These are phyloP conservation scores for Cucumis melo DNA, from an alignment of 306 rosid genomes.

Conservation along the genomic window DNA sequence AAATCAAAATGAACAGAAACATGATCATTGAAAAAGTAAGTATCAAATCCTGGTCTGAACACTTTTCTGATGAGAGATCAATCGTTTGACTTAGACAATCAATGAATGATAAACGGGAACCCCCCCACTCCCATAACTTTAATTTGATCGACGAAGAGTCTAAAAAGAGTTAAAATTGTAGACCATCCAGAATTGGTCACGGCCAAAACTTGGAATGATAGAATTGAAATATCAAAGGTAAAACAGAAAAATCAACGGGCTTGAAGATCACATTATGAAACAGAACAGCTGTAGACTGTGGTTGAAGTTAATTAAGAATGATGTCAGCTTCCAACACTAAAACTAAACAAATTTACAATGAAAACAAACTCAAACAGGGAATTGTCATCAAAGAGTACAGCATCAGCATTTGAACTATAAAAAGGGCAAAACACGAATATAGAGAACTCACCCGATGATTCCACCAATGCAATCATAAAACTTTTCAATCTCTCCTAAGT, in stretches of 20 bases:
- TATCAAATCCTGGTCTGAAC: background rate
- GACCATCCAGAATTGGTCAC: background rate
- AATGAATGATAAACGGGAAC: background rate
- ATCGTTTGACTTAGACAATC: background rate
- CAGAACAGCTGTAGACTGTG: background rate
- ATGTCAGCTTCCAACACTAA: background rate
- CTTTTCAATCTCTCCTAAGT: conserved; percentile 49
- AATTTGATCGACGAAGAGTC: background rate
- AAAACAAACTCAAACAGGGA: background rate
- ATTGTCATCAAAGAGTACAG: background rate
- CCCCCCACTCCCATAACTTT: background rate
- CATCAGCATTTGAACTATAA: background rate
- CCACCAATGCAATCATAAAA: conserved; percentile 97
- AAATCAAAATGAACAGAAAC: background rate
- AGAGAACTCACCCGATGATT: conserved; percentile 63
- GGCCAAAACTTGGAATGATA: background rate
- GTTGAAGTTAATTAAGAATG: background rate
- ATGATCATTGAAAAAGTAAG: background rate
- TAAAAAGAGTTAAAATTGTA: background rate
- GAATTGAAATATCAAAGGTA: background rate
- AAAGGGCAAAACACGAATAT: background rate
- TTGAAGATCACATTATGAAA: background rate
- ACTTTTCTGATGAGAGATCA: background rate
- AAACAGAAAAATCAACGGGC: background rate
- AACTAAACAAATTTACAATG: background rate